phyloP scores from a whole-genome alignment of 768 basidiomycete genomes.

The Lactarius indigo region DNA sequence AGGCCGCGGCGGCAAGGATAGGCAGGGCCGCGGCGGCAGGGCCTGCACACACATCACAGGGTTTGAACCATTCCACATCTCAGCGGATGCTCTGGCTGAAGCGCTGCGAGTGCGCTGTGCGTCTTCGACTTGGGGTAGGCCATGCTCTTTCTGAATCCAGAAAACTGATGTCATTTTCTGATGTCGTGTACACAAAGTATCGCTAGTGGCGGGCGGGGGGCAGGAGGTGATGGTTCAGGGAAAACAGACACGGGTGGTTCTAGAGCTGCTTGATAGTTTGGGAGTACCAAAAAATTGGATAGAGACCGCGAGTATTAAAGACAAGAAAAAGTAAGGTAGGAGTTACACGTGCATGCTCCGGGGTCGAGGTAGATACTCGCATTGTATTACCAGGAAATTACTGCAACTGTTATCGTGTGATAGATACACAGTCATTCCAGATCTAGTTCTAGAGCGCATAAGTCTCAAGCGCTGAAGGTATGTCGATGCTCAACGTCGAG shows the following conservation, averaged over 20 bases:
- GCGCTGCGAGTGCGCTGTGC: conserved; percentile 76
- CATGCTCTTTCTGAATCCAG: not conserved
- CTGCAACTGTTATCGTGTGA: too few relatives aligned
- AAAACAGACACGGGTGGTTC: conserved; percentile 67
- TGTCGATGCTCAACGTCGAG: conserved; percentile 23
- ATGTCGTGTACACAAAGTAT: conserved; percentile 41
- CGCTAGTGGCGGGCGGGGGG: conserved; percentile 53
- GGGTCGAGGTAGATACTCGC: not conserved
- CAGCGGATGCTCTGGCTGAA: conserved; percentile 71
- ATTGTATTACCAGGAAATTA: too few relatives aligned
- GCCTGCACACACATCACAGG: conserved; percentile 73
- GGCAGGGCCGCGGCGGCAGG: too few relatives aligned
- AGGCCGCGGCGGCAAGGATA: too few relatives aligned
- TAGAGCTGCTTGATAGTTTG: conserved; percentile 59
- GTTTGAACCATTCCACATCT: conserved; percentile 71
- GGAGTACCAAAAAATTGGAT: conserved; percentile 87
- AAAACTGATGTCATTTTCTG: not conserved
- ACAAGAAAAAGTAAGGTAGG: conserved; percentile 38
- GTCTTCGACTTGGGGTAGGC: conserved; percentile 69
- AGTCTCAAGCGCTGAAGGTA: conserved; percentile 14
- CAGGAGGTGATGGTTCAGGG: conserved; percentile 86
- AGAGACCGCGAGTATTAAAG: conserved; percentile 44
- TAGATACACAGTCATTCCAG: too few relatives aligned
- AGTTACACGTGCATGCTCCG: not conserved
- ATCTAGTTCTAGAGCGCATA: conserved; percentile 1